These are phyloP conservation scores for Aspergillus sp. DNA, from an alignment of 2,329 filamentous ascomycete genomes.

Conservation along the genomic window DNA sequence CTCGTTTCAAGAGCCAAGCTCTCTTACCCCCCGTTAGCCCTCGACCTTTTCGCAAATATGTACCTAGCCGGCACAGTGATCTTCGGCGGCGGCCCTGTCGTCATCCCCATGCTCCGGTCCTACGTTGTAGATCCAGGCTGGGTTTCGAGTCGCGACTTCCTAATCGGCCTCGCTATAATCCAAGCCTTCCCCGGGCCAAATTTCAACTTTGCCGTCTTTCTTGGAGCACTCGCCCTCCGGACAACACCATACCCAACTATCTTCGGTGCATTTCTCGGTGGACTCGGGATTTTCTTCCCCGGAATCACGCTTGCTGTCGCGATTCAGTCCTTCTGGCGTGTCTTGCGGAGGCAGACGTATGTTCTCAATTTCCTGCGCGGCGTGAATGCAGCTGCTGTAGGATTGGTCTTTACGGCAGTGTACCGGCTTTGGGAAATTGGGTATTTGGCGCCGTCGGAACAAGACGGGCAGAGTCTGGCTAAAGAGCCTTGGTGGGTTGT, in stretches of 20 bases:
- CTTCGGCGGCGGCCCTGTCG: slow-evolving; percentile 65
- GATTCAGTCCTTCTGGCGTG: slow-evolving; percentile 54
- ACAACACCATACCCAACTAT: slow-evolving; percentile 29
- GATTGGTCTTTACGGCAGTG: slow-evolving; percentile 64
- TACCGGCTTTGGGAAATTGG: slow-evolving; percentile 65
- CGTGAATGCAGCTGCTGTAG: slow-evolving; percentile 61
- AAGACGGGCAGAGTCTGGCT: slow-evolving; percentile 53
- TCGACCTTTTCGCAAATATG: slow-evolving; percentile 68
- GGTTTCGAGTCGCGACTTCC: slow-evolving; percentile 69
- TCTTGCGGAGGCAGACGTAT: slow-evolving; percentile 46
- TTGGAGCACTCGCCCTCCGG: slow-evolving; percentile 53
- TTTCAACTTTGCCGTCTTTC: slow-evolving; percentile 55
- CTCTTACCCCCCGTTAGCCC: slow-evolving; percentile 46
- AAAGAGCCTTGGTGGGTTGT: slow-evolving; percentile 65
- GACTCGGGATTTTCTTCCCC: slow-evolving; percentile 44
- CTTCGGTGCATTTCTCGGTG: slow-evolving; percentile 53
- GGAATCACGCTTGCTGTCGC: slow-evolving; percentile 36
- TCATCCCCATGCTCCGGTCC: slow-evolving; percentile 62
- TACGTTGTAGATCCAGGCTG: slow-evolving; percentile 66
- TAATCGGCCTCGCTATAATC: slow-evolving; percentile 70
- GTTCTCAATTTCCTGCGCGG: slow-evolving; percentile 55
- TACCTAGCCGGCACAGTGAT: slow-evolving; percentile 72
- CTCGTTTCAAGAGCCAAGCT: slow-evolving; percentile 52
- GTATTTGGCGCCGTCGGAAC: slow-evolving; percentile 52
- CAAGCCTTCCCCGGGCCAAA: slow-evolving; percentile 67